These are phyloP conservation scores for Saccharomycopsis hybrid DNA, from an alignment of 1,139 yeast species.

Conservation along the genomic window DNA sequence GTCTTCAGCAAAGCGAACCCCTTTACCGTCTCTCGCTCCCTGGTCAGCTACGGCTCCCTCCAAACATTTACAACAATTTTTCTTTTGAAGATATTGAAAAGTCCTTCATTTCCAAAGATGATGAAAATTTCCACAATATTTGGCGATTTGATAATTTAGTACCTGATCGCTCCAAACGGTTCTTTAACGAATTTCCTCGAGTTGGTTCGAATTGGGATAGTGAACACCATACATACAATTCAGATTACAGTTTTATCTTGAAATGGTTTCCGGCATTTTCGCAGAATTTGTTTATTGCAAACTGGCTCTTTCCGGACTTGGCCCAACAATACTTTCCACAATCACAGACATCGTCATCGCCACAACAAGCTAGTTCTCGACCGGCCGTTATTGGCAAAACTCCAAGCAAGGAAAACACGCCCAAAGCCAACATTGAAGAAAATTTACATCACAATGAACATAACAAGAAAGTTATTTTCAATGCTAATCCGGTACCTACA, in stretches of 20 bases:
- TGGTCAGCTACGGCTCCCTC: background rate
- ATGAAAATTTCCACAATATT: conserved; percentile 15
- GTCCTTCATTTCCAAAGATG: conserved; percentile 16
- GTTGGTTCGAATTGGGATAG: conserved; percentile 17
- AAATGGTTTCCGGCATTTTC: conserved; percentile 16
- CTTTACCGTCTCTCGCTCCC: conserved; percentile 4
- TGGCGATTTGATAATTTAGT: conserved; percentile 18
- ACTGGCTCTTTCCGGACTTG: conserved; percentile 14
- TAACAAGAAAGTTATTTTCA: conserved; percentile 9
- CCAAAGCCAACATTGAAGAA: conserved; percentile 4
- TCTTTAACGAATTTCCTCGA: conserved; percentile 16
- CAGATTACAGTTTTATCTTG: conserved; percentile 12
- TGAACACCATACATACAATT: conserved; percentile 15
- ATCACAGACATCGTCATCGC: background rate
- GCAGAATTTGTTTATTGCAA: conserved; percentile 11
- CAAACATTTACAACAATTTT: conserved; percentile 14
- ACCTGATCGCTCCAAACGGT: conserved; percentile 11
- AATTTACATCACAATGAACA: conserved; percentile 9
- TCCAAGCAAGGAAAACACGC: conserved; percentile 5
- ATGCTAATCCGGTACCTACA: conserved; percentile 16
- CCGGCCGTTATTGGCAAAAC: background rate
- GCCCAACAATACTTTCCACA: conserved; percentile 1
- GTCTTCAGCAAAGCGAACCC: conserved; percentile 2
- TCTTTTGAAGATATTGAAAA: conserved; percentile 10
- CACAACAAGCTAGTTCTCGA: background rate